Conservation (phyloP, 768 basidiomycete genomes). For the Boletus barrowsii region DNA sequence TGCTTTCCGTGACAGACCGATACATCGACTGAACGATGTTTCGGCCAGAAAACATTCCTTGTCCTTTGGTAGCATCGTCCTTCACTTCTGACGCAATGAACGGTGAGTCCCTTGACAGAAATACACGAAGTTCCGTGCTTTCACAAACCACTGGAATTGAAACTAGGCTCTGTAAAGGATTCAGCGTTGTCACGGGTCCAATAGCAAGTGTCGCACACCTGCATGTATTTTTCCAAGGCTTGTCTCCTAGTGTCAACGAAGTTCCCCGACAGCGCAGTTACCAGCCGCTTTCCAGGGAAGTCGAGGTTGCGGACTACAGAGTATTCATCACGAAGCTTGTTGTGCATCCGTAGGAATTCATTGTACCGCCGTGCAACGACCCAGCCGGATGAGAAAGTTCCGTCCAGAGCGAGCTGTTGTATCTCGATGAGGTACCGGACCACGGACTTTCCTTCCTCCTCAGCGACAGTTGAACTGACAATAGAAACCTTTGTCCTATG, state of each 20-base stretch:
- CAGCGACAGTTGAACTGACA: slow-evolving; percentile 75
- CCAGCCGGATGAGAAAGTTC: slow-evolving; percentile 83
- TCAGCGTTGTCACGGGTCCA: background rate
- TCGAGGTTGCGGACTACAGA: slow-evolving; percentile 66
- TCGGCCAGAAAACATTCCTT: slow-evolving; percentile 58
- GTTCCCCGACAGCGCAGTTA: slow-evolving; percentile 79
- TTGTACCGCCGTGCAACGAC: slow-evolving; percentile 91
- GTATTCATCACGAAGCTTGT: slow-evolving; percentile 76
- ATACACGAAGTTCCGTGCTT: slow-evolving; percentile 76
- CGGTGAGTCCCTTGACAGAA: slow-evolving; percentile 86
- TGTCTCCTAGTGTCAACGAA: slow-evolving; percentile 80
- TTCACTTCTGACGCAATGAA: slow-evolving; percentile 59
- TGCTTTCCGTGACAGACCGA: slow-evolving; percentile 86
- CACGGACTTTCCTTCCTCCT: slow-evolving; percentile 86
- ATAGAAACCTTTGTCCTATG: slow-evolving; percentile 84
- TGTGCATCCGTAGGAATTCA: slow-evolving; percentile 90
- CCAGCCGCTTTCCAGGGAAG: slow-evolving; percentile 91
- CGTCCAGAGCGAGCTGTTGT: slow-evolving; percentile 80
- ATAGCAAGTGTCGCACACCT: slow-evolving; percentile 45
- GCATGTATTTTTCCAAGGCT: slow-evolving; percentile 86
- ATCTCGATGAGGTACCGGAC: slow-evolving; percentile 92
- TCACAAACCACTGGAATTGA: slow-evolving; percentile 74
- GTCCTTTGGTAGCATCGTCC: slow-evolving; percentile 39
- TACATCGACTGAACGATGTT: slow-evolving; percentile 86
- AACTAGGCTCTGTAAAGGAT: slow-evolving; percentile 56